Base-by-base conservation (phyloP, 495 filamentous ascomycete species). In the Neurospora pannonica region DNA sequence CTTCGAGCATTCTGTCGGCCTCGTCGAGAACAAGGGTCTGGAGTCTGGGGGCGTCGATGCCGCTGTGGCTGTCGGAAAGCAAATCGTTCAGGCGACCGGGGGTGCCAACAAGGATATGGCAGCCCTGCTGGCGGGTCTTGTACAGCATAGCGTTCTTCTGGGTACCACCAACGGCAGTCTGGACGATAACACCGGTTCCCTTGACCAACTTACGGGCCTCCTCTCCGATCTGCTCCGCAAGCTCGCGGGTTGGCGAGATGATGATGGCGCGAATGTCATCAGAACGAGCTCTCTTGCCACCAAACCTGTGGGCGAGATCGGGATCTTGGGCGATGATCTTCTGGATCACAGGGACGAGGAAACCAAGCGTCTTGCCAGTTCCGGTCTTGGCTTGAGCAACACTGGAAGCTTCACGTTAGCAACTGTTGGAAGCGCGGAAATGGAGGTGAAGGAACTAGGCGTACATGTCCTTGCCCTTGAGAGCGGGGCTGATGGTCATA, bases 161-260 rank as follows among this genome's bases (percentile, higher is more conserved):
- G 0, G 93, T 94, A 21, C 96, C 96, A 79, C 96, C 96, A 13
- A 98, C 96, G 43, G 94, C 97, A 46, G 89, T 89, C 82, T 97
- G 94, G 34, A 97, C 91, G 24, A 91, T 82, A 39, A 99, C 81
- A 8, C 90, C 88, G 0, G 93, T 97, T 71, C 86, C 84, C 9
- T 46, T 54, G 5, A 88, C 87, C n/a, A 98, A 79, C 79, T 90
- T 95, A 60, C 75, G 83, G 3, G 96, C 94, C 79, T 99, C 96
- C 0, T 83, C 89, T 13, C 91, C 92, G 76, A 99, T 98, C 84
- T 99, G 96, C 81, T 97, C 93, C 5, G 96, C 96, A 75, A 99
- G 87, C 83, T 99, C 96, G 74, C 96, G 89, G 24, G 96, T 99
- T 10, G 96, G 96, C 0, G 97, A 98, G 74, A 99, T 90, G 79